Conservation (phyloP, 768 basidiomycete species). For the Coprinopsis strossmayeri region DNA sequence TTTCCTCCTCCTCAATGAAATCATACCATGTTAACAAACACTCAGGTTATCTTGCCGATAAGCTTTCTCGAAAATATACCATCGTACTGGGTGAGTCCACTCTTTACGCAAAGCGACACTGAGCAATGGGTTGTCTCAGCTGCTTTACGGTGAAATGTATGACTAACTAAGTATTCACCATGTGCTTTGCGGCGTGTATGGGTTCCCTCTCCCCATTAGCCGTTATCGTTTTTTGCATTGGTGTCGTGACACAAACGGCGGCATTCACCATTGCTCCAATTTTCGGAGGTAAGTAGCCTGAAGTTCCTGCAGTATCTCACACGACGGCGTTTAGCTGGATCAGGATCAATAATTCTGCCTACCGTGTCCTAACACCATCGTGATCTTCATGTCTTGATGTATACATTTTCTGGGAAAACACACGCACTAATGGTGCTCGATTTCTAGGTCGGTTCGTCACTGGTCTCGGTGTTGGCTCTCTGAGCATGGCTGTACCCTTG, state of each 20-base stretch:
- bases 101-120: conserved; percentile 15
- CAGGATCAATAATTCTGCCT: no score
- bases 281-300: conserved; percentile 41
- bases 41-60: conserved; percentile 58
- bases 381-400: no score
- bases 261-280: conserved; percentile 54
- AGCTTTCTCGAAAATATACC: conserved; percentile 66
- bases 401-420: no score
- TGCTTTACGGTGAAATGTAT: no score
- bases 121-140: no score
- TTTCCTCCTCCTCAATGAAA: neutral
- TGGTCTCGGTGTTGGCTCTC: conserved; percentile 74
- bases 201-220: conserved; percentile 24
- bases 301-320: no score
- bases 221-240: conserved; percentile 56
- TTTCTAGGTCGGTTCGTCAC: conserved; percentile 69
- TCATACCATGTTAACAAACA: neutral
- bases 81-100: conserved; percentile 43
- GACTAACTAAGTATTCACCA: no score
- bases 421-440: no score
- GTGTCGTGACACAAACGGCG: conserved; percentile 68
- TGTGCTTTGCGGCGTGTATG: neutral
- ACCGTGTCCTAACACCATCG: neutral
- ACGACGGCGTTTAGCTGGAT: no score
- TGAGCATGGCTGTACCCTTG: conserved; percentile 79